Conservation (phyloP, 306 rosid species). For the Hylodesmum podocarpum region DNA sequence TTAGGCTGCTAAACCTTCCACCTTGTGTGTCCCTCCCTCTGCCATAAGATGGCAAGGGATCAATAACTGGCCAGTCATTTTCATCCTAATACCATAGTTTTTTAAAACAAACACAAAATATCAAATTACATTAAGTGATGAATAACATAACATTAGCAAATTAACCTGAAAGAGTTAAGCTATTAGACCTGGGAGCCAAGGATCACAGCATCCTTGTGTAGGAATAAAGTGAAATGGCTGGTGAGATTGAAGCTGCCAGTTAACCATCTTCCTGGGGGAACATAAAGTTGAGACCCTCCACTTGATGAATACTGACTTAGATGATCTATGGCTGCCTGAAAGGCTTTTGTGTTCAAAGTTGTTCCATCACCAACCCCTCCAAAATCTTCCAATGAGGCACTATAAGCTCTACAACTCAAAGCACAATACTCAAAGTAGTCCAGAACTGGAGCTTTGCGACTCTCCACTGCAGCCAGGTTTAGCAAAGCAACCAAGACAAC, state of each 20-base stretch:
- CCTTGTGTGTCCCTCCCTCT: conserved; percentile 72
- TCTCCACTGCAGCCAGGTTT: conserved; percentile 34
- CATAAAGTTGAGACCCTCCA: conserved; percentile 81
- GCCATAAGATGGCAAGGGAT: conserved; percentile 72
- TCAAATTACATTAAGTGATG: not conserved
- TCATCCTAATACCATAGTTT: conserved; percentile 50
- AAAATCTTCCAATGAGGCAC: conserved; percentile 61
- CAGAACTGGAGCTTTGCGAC: not conserved
- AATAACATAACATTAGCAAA: conserved; percentile 10
- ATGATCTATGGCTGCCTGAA: conserved; percentile 60
- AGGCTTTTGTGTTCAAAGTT: conserved; percentile 65
- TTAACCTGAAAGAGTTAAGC: not conserved
- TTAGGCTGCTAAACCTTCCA: conserved; percentile 67
- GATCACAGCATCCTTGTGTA: conserved; percentile 72
- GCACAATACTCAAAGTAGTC: conserved; percentile 37
- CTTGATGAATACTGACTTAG: conserved; percentile 43
- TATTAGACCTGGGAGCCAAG: conserved; percentile 76
- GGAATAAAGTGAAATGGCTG: conserved; percentile 81
- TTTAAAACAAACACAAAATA: not conserved
- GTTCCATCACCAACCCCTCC: conserved; percentile 93
- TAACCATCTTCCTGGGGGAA: conserved; percentile 89
- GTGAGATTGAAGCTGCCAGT: conserved; percentile 93
- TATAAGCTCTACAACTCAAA: conserved; percentile 61
- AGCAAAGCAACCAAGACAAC: conserved; percentile 22
- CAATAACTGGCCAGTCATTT: conserved; percentile 70